Percentiles rank a stretch among this genome's conserved stretches.
Conservation (phyloP, 2,329 filamentous ascomycete genomes). For the Penicillium sp. region DNA sequence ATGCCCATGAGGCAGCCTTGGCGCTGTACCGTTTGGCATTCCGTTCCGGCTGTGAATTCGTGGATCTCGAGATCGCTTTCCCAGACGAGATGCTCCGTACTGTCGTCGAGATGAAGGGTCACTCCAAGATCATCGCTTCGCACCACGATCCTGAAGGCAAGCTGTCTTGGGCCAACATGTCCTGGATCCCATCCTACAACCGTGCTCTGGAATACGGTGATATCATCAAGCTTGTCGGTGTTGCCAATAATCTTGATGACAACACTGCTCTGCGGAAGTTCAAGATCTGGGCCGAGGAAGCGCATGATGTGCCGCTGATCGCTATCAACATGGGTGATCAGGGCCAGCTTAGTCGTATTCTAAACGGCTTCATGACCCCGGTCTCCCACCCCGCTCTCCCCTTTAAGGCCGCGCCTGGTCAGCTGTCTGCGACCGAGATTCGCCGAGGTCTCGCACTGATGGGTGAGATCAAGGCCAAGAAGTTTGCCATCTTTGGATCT, state of each 20-base stretch:
- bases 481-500: constrained; percentile 85
- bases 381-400: constrained; percentile 89
- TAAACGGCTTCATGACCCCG: constrained; percentile 92
- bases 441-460: constrained; percentile 74
- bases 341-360: constrained; percentile 85
- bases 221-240: constrained; percentile 89
- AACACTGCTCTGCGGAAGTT: constrained; percentile 85
- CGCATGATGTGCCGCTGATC: constrained; percentile 82
- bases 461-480: constrained; percentile 72
- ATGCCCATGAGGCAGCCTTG: constrained; percentile 68
- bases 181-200: constrained; percentile 90
- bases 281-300: constrained; percentile 70
- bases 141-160: constrained; percentile 83
- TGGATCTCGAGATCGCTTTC: constrained; percentile 89
- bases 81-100: constrained; percentile 72
- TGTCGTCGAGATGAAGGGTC: constrained; percentile 68
- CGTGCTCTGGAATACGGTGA: constrained; percentile 86
- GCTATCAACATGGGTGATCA: constrained; percentile 91
- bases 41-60: constrained; percentile 83
- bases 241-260: constrained; percentile 74
- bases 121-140: constrained; percentile 86
- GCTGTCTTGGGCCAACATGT: constrained; percentile 88
- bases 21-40: constrained; percentile 77
- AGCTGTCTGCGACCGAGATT: constrained; percentile 88
- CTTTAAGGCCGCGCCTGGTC: constrained; percentile 90